A percentile compares a stretch with the other conserved stretches of the same genome.
Evolutionary conservation across 23 red algal genomes (phyloP).

Genomic region (Pyropia yezoensis): DNA sequence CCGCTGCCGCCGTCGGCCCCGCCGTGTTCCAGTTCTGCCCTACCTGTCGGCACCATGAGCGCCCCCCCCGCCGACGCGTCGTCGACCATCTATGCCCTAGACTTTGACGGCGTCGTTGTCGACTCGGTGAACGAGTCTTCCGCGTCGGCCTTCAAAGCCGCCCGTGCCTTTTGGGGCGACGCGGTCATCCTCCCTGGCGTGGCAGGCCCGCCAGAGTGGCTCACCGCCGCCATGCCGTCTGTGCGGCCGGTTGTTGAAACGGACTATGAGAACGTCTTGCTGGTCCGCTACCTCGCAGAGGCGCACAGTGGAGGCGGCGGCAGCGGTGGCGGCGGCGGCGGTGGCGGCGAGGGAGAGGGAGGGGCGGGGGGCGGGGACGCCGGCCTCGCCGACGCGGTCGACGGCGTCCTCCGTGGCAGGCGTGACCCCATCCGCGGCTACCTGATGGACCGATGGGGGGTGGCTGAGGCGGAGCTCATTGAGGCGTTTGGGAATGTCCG

Average conservation of each 20-base stretch:
- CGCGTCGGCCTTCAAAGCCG: constrained; percentile 45
- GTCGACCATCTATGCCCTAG: constrained; percentile 73
- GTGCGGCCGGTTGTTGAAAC: constrained; percentile 80
- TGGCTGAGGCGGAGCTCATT: constrained; percentile 47
- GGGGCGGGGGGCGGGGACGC: not conserved
- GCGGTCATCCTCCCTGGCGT: not conserved
- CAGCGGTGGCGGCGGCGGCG: too few relatives aligned
- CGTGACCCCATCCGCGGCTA: constrained; percentile 36
- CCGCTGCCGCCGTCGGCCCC: too few relatives aligned
- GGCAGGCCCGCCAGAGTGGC: constrained; percentile 1
- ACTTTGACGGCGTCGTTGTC: constrained; percentile 97
- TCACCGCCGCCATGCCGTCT: constrained; percentile 33
- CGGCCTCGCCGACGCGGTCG: constrained; percentile 10
- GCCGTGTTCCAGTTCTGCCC: too few relatives aligned
- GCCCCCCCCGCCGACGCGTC: not conserved
- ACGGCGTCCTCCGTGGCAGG: constrained; percentile 12
- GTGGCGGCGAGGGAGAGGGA: too few relatives aligned
- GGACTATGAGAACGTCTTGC: constrained; percentile 89
- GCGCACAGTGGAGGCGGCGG: constrained; percentile 1
- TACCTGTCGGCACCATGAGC: not conserved
- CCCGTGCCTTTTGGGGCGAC: constrained; percentile 17
- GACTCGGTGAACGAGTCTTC: constrained; percentile 68
- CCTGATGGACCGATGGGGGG: constrained; percentile 46
- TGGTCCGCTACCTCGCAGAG: constrained; percentile 45
- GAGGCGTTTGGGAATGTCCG: constrained; percentile 54